Percentiles rank a stretch among this genome's conserved stretches.
Conservation (phyloP, 1,284 basidiomycete species). For the Coniferiporia weirii region DNA sequence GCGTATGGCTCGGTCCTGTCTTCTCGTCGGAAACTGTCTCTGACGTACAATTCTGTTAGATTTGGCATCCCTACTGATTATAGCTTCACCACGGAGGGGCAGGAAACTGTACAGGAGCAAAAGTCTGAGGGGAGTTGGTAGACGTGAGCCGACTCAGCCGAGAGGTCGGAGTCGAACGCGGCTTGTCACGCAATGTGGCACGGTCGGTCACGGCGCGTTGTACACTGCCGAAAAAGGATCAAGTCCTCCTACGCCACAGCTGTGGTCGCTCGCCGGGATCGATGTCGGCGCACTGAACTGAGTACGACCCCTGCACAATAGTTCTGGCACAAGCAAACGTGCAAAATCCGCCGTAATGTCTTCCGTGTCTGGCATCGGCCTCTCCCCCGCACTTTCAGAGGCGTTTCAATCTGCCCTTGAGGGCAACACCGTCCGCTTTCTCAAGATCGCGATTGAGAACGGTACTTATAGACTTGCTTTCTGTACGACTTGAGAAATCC, state of each 20-base stretch:
- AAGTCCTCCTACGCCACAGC: neutral
- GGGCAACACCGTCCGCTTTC: slow-evolving; percentile 50
- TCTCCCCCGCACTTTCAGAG: slow-evolving; percentile 28
- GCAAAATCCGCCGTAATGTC: slow-evolving; percentile 44
- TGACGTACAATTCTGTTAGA: slow-evolving; percentile 47
- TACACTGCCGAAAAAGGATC: neutral
- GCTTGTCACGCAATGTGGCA: slow-evolving; percentile 6
- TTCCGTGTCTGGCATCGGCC: slow-evolving; percentile 50
- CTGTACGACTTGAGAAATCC: slow-evolving; percentile 24
- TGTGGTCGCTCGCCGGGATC: too few relatives aligned
- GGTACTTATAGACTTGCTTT: slow-evolving; percentile 37
- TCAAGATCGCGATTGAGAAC: slow-evolving; percentile 69
- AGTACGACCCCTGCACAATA: neutral
- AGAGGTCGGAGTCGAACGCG: neutral
- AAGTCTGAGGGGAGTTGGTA: too few relatives aligned
- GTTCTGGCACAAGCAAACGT: neutral
- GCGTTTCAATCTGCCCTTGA: slow-evolving; percentile 54
- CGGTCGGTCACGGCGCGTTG: neutral
- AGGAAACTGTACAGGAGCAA: neutral
- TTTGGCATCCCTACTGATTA: slow-evolving; percentile 21
- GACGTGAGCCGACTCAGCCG: too few relatives aligned
- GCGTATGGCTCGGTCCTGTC: too few relatives aligned
- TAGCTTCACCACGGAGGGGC: neutral
- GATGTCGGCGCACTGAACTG: too few relatives aligned
- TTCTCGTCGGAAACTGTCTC: too few relatives aligned